Base-by-base conservation (phyloP, 768 basidiomycete species). In the Hericium erinaceus region DNA sequence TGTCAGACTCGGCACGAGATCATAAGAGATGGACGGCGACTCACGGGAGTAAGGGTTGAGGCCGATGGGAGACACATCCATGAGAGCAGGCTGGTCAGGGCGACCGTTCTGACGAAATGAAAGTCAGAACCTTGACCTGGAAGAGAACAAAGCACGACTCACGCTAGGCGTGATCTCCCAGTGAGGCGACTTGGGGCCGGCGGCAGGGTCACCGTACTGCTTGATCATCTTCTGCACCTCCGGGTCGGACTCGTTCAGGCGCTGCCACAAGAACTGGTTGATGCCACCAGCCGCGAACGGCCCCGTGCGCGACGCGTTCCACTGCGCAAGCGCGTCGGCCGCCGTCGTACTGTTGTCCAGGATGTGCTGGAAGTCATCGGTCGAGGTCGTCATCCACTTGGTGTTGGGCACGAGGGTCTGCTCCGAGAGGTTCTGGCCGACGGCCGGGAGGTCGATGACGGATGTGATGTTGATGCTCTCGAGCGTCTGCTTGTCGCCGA, bases 371-470 rank as follows among this genome's bases (percentile, higher is more conserved):
- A 46, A 46, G n/a, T n/a, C 46, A 38, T 53, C 57, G 10, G 28
- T 46, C 6, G 57, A 46, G 46, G 39, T 48, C 12, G 24, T 58
- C 28, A 48, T 39, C 38, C 50, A 54, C 20, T 48, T 37, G 20
- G 37, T 48, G 52, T 41, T 54, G 18, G 57, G 52, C 20, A 54
- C 26, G 8, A 58, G 15, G 13, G 52, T 26, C 24, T 58, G 80
- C 62, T 82, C 81, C 65, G 82, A 81, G 24, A 83, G 72, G 64
- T 84, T 82, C 67, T 73, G 74, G 6, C 81, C 81, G 4, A 83
- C 80, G 4, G 74, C 75, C 59, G 73, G 73, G 28, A 81, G 68
- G 56, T 80, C 67, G 41, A 81, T 68, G n/a, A 70, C 67, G 3
- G 76, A 73, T 12, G 62, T 65, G 64, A 84, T 80, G 0, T 76